phyloP scores from a whole-genome alignment of 352 stramenopile species.

The Peronosclerospora sorghi region DNA sequence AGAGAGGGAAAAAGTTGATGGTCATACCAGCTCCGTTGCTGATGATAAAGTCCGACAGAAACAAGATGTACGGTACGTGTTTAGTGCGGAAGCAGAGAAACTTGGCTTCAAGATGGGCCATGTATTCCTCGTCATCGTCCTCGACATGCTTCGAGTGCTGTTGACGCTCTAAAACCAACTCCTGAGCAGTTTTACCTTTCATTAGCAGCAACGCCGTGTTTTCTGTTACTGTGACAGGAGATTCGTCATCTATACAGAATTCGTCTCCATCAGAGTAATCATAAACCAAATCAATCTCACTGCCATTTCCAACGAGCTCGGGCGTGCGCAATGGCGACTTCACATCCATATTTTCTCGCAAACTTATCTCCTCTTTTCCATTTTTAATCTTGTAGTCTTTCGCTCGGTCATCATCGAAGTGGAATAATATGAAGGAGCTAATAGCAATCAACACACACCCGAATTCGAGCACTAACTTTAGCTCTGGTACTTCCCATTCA shows the following conservation, averaged over 20 bases:
- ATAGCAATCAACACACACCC: conserved; percentile 48
- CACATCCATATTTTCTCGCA: neutral
- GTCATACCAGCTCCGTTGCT: neutral
- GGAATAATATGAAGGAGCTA: conserved; percentile 53
- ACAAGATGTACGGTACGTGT: neutral
- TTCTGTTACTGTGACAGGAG: conserved; percentile 17
- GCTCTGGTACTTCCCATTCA: conserved; percentile 50
- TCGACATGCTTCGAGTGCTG: neutral
- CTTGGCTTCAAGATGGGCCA: neutral
- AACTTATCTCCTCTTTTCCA: neutral
- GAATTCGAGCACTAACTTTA: conserved; percentile 57
- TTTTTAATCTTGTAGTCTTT: neutral
- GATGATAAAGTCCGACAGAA: neutral
- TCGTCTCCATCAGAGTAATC: neutral
- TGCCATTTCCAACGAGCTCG: neutral
- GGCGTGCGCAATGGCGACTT: neutral
- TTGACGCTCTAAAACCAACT: neutral
- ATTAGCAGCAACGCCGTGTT: conserved; percentile 24
- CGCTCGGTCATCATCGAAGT: conserved; percentile 70
- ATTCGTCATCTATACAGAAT: conserved; percentile 9
- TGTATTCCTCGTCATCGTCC: neutral
- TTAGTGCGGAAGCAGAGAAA: neutral
- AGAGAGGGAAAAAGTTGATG: neutral
- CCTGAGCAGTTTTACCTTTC: conserved; percentile 15
- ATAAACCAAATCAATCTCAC: neutral